These are phyloP conservation scores for Bryum argenteum DNA, from an alignment of 225 moss, liverwort and hornwort species.

Conservation along the genomic window DNA sequence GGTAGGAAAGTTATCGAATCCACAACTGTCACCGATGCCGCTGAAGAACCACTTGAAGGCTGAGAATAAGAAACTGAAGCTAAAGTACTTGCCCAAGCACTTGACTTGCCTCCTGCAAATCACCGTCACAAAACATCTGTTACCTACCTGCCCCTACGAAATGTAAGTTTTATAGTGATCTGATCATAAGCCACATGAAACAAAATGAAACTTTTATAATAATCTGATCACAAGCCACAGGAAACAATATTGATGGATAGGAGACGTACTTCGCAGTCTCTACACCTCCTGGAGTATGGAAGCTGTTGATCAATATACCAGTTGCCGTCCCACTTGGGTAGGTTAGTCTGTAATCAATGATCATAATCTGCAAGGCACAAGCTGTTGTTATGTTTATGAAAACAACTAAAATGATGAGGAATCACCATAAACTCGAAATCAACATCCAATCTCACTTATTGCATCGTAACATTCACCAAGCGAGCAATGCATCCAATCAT, in stretches of 20 bases:
- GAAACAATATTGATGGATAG: neutral
- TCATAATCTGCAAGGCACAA: constrained; percentile 61
- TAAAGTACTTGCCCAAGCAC: constrained; percentile 66
- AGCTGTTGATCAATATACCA: constrained; percentile 90
- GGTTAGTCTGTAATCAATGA: constrained; percentile 77
- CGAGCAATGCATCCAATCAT: no score
- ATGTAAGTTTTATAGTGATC: no score
- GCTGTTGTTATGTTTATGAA: no score
- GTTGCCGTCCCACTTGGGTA: constrained; percentile 96
- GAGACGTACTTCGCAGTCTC: constrained; percentile 54
- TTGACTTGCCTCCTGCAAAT: constrained; percentile 73
- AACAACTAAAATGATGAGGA: neutral
- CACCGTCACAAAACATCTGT: constrained; percentile 17
- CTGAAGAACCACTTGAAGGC: constrained; percentile 93
- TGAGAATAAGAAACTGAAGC: constrained; percentile 65
- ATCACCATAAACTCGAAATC: neutral
- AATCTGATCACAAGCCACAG: constrained; percentile 3
- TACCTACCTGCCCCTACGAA: neutral
- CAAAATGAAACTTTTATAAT: constrained; percentile 4
- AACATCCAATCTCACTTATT: neutral
- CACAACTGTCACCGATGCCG: constrained; percentile 61
- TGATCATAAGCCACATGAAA: no score
- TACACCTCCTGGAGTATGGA: constrained; percentile 76
- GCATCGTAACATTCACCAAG: neutral
- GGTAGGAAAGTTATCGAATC: constrained; percentile 78